Evolutionary conservation across 2,329 filamentous ascomycete species (phyloP).

Genomic region (Ceratocystis variospora): DNA sequence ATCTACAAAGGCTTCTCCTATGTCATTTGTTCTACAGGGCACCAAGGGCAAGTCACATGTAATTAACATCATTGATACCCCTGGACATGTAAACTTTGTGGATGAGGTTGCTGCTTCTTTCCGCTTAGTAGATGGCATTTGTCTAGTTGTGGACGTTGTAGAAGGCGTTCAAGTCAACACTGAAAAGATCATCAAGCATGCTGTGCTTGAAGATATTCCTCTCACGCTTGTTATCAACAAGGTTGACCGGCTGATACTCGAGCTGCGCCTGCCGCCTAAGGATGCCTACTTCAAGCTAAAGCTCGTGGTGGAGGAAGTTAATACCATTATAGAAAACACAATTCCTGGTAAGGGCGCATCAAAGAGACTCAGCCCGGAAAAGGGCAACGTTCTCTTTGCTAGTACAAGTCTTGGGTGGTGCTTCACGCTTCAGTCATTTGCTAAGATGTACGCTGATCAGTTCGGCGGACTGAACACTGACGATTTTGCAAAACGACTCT

Average conservation of each 20-base stretch:
- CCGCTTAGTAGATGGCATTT: conserved; percentile 79
- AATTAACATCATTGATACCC: conserved; percentile 88
- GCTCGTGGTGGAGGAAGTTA: conserved; percentile 96
- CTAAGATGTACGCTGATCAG: conserved; percentile 87
- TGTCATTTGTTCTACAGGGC: conserved; percentile 80
- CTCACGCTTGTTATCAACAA: conserved; percentile 91
- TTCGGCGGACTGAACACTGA: conserved; percentile 68
- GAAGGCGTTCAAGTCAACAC: conserved; percentile 99
- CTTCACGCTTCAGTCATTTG: conserved; percentile 86
- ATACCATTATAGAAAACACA: conserved; percentile 82
- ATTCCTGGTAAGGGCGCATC: conserved; percentile 67
- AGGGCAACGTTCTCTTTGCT: conserved; percentile 94
- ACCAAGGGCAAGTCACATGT: conserved; percentile 91
- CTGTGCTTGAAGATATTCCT: conserved; percentile 76
- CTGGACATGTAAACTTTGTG: conserved; percentile 95
- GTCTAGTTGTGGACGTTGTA: conserved; percentile 87
- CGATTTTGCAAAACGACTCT: conserved; percentile 74
- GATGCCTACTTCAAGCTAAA: conserved; percentile 99
- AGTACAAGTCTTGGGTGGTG: conserved; percentile 93
- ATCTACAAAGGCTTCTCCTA: conserved; percentile 84
- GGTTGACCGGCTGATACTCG: conserved; percentile 86
- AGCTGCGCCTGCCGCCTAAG: conserved; percentile 82
- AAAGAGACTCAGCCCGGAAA: conserved; percentile 79
- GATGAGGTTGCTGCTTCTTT: conserved; percentile 87
- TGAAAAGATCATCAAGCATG: conserved; percentile 93